A percentile compares a stretch with the other conserved stretches of the same genome.
phyloP scores from a whole-genome alignment of 1,284 basidiomycete species.

The Boletus smithii region DNA sequence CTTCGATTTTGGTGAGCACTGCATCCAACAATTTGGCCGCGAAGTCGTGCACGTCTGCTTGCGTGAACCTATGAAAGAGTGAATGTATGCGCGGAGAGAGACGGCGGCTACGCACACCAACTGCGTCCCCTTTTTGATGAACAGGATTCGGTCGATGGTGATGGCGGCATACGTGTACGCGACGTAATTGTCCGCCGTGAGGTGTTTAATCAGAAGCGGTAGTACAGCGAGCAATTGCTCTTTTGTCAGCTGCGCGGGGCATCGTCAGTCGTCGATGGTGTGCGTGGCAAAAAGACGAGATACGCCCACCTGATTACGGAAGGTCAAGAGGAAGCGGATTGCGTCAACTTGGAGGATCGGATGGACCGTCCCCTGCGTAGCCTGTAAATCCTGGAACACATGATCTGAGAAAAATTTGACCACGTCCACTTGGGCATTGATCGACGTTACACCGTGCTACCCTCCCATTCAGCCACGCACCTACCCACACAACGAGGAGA shows the following conservation, averaged over 20 bases:
- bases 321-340: conserved; percentile 91
- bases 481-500: background rate
- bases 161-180: conserved; percentile 89
- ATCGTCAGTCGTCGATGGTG: background rate
- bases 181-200: conserved; percentile 79
- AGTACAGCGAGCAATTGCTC: conserved; percentile 90
- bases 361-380: conserved; percentile 64
- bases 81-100: background rate
- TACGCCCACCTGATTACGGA: conserved; percentile 81
- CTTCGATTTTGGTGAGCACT: conserved; percentile 80
- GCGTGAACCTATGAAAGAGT: conserved; percentile 62
- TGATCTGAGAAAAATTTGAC: conserved; percentile 94
- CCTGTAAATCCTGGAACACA: conserved; percentile 86
- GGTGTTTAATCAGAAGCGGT: conserved; percentile 84
- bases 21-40: conserved; percentile 76
- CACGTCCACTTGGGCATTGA: conserved; percentile 89
- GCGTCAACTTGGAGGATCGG: conserved; percentile 95
- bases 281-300: background rate
- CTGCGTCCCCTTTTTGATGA: conserved; percentile 75
- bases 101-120: conserved; percentile 51
- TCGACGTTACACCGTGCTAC: conserved; percentile 89
- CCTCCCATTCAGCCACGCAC: background rate
- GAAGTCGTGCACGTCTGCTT: conserved; percentile 82
- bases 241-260: conserved; percentile 73
- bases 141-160: conserved; percentile 85